phyloP scores from a whole-genome alignment of 2,329 filamentous ascomycete species.

The Phialophora macrospora region DNA sequence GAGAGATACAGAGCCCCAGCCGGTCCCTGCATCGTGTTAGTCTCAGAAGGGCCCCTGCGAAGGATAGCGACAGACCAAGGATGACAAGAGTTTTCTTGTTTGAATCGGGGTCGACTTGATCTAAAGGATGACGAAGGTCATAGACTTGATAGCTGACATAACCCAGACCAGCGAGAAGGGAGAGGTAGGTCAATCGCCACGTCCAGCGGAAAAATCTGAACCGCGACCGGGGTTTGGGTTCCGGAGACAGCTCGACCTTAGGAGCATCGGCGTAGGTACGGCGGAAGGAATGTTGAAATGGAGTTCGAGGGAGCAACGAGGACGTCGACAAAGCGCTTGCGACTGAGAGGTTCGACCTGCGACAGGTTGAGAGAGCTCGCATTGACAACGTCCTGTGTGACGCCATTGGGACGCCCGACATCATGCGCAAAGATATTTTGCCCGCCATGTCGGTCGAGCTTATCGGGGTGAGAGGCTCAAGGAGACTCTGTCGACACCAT shows the following conservation, averaged over 20 bases:
- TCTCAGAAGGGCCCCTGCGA: constrained; percentile 2
- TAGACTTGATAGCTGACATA: constrained; percentile 83
- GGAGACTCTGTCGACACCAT: constrained; percentile 11
- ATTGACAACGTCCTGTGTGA: constrained; percentile 34
- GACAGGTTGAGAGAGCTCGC: constrained; percentile 25
- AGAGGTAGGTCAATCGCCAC: constrained; percentile 82
- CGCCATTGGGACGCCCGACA: constrained; percentile 29
- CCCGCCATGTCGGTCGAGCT: constrained; percentile 34
- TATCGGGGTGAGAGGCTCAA: constrained; percentile 14
- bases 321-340: constrained; percentile 22
- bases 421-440: constrained; percentile 35
- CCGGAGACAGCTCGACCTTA: constrained; percentile 44
- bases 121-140: constrained; percentile 75
- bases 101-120: constrained; percentile 79
- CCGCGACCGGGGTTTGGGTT: constrained; percentile 58
- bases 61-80: constrained; percentile 66
- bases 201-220: constrained; percentile 76
- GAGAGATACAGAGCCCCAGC: constrained; percentile 94
- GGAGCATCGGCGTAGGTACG: constrained; percentile 60
- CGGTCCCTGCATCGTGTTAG: constrained; percentile 69
- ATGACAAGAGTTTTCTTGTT: constrained; percentile 96
- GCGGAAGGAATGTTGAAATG: constrained; percentile 49
- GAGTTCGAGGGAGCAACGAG: constrained; percentile 30
- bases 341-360: constrained; percentile 16
- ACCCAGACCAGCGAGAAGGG: constrained; percentile 69